Conservation (phyloP, 441 rosid genomes). For the Syzygium malaccense region DNA sequence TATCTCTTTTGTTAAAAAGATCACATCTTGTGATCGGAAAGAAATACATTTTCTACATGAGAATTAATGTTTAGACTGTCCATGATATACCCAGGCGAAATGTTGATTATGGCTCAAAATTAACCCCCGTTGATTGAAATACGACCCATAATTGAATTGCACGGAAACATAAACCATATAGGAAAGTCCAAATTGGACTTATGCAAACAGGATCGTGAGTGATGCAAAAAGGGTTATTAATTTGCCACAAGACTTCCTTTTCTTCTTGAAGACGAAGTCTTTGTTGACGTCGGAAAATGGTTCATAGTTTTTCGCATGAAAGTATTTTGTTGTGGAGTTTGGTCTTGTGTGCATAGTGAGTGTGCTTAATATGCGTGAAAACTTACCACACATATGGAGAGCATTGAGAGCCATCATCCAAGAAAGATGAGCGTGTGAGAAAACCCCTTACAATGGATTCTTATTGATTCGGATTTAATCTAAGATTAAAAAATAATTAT, state of each 20-base stretch:
- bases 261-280: neutral
- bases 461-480: neutral
- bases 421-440: neutral
- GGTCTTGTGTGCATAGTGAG: neutral
- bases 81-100: neutral
- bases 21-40: neutral
- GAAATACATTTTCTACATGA: neutral
- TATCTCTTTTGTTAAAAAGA: neutral
- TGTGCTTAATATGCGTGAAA: neutral
- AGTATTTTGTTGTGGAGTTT: neutral
- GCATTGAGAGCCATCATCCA: neutral
- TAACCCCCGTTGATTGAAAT: neutral
- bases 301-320: neutral
- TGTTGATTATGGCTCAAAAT: neutral
- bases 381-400: neutral
- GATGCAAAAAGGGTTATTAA: neutral
- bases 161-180: neutral
- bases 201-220: neutral
- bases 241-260: neutral
- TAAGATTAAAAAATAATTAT: too few relatives aligned
- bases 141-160: neutral
- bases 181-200: neutral
- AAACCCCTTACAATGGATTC: neutral
- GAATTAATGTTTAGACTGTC: neutral
- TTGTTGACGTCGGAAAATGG: neutral